Evolutionary conservation across 495 filamentous ascomycete genomes (phyloP), one percentile per base, ranked within the genome.

Genomic region (Penicillium samsonianum): DNA sequence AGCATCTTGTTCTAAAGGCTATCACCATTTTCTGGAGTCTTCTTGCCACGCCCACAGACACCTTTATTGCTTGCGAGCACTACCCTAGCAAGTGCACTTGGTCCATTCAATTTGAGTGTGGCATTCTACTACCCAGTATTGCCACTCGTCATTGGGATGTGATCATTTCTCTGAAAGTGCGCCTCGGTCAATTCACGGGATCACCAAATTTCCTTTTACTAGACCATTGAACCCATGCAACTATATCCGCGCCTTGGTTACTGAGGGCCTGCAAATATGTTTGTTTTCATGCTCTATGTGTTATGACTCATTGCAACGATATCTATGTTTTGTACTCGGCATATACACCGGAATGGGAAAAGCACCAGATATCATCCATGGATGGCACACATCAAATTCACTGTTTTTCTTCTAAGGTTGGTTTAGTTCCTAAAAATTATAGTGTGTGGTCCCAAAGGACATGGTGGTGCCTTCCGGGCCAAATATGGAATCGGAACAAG

Each of bases 401-500:
- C 35, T 38, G 8, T 17, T 17, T 37, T 38, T 8, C 16, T 38
- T 38, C 35, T 3, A 17, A 8, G n/a, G n/a, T 46, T 25, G 12
- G 42, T 17, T 22, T n/a, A 46, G 14, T 17, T n/a, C 43, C 14
- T n/a, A 25, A 11, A n/a, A 22, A n/a, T 28, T 7, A 46, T 28
- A 46, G 6, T 26, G 12, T 26, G 6, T 44, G 4, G 16, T 16
- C 23, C 14, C 26, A 5, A 33, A 31, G 14, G 45, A 19, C 17
- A 11, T 31, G 14, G 44, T 19, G 9, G n/a, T 20, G 26, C 6
- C 26, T 46, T 48, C 28, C 26, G 8, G 19, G 16, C 45, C 45
- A 19, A 48, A 31, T 14, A 12, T 3, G 45, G 45, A 48, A 48
- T 31, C 45, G 45, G 45, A 48, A 14, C 26, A 28, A 30, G 45